Conservation (phyloP, 805 yeast species). For the Soucietia sequanensis region DNA sequence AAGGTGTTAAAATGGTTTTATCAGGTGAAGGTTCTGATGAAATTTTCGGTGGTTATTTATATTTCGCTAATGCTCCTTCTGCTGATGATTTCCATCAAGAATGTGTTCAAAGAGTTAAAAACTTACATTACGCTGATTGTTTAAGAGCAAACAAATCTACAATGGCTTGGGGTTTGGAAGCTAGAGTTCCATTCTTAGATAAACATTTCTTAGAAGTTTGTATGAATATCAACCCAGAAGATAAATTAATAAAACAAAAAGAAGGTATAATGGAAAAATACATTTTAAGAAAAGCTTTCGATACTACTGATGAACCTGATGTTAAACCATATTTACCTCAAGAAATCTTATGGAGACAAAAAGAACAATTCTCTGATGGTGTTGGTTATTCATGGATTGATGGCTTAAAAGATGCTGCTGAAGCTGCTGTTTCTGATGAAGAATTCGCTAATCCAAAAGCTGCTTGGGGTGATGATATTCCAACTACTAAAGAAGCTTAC, state of each 20-base stretch:
- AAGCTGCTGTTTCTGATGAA: slow-evolving; percentile 82
- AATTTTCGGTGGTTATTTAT: slow-evolving; percentile 96
- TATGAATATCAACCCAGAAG: slow-evolving; percentile 93
- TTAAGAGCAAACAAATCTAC: slow-evolving; percentile 98
- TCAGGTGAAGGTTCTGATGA: slow-evolving; percentile 99
- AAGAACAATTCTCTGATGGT: slow-evolving; percentile 99
- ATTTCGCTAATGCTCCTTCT: slow-evolving; percentile 95
- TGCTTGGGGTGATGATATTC: slow-evolving; percentile 94
- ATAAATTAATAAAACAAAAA: slow-evolving; percentile 74
- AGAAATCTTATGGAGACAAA: slow-evolving; percentile 98
- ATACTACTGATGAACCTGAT: slow-evolving; percentile 78
- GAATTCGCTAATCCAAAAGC: slow-evolving; percentile 87
- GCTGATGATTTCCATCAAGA: slow-evolving; percentile 93
- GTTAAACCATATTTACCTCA: slow-evolving; percentile 88
- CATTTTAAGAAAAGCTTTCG: slow-evolving; percentile 96
- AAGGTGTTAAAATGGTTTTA: slow-evolving; percentile 98
- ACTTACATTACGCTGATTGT: slow-evolving; percentile 96
- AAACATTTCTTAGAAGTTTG: slow-evolving; percentile 85
- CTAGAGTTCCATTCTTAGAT: slow-evolving; percentile 98
- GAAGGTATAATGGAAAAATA: slow-evolving; percentile 89
- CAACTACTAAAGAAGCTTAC: slow-evolving; percentile 98
- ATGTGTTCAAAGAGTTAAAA: slow-evolving; percentile 93
- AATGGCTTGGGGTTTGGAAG: slow-evolving; percentile 99
- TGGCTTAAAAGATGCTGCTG: slow-evolving; percentile 94
- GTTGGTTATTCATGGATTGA: slow-evolving; percentile 99